Base-by-base conservation (phyloP, 371 early-diverging fungal species). In the Circinella minor region DNA sequence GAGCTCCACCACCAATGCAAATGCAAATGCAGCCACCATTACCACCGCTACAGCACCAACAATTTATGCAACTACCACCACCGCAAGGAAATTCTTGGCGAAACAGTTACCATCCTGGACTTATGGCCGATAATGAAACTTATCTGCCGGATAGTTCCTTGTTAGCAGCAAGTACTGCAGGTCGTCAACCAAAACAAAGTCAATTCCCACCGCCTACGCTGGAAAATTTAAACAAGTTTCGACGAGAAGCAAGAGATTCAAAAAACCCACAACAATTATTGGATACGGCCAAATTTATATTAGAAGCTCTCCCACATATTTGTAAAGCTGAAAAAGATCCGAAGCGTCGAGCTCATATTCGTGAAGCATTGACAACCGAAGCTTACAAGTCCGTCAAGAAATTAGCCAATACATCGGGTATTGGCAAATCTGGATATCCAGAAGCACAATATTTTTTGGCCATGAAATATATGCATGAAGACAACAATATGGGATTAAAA, bases 361-460 rank as follows among this genome's bases (percentile, higher is more conserved):
- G 90, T 66, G 89, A 94, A 36, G 86, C 87, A 0, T 81, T 92
- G 71, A 72, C 78, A 10, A 67, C 79, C 36, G 96, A 97, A 72
- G 95, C 92, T 17, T 84, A 94, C 36, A 93, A 94, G 70, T 86
- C 90, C 68, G 83, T 94, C 36, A 95, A 94, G 74, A 89, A 91
- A 43, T 74, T 95, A 6, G 89, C 94, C 1, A 81, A 87, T 2
- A 83, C 84, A 37, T 85, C 90, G 10, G 91, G 90, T 14, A 79
- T 90, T 51, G 90, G 92, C n/a, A 88, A 86, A 66, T 79, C 88
- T 8, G 87, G 88, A 4, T 89, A 89, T 73, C 87, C 98, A 6
- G 97, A 98, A 46, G 95, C 97, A 6, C 93, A 92, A 74, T 97
- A 95, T 81, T 95, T 91, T 81, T 79, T 99, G 39, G 99, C 95